Base-by-base conservation (phyloP, 1,284 basidiomycete genomes). In the Moesziomyces sp. region DNA sequence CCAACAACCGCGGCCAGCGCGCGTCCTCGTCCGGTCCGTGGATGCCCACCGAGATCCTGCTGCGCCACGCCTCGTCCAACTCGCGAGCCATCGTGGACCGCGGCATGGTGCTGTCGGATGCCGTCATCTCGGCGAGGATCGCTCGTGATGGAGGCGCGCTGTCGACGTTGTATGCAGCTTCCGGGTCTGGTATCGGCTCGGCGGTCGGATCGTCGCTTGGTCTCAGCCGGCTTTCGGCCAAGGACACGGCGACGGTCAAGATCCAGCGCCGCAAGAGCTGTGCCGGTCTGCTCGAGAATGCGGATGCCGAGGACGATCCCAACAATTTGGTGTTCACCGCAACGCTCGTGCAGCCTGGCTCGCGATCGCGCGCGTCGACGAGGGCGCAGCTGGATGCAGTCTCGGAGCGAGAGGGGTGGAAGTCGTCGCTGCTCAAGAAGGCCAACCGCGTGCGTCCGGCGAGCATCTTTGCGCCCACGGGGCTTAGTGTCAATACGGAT, bases 51-150 rank as follows among this genome's bases (percentile, higher is more conserved):
- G 76, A 81, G 58, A 74, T 79, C 51, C 47, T 74, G 47, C 60
- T 81, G 46, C 69, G 79, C 21, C 77, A 81, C 52, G 76, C 78
- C 5, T 77, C 80, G 16, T 48, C 77, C 44, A 77, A 78, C 45
- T 75, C 75, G 35, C 74, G 80, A 24, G 70, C 74, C 19, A 69
- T 73, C 26, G 72, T 78, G 23, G 79, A 83, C 51, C 76, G 79
- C 10, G 74, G 76, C 18, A 83, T 83, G 81, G 48, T 83, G 26
- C 76, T 83, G 46, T 80, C 81, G 14, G 80, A 83, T 44, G 58
- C 72, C 19, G 74, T 76, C 53, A 69, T 79, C 38, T 68, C 71
- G n/a, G 76, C 77, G n/a, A 72, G 78, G 18, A 62, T 68, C 5
- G 64, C 69, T 3, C 44, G 68, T n/a, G 74, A 74, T 19, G 68